Evolutionary conservation across 768 basidiomycete species (phyloP).

Genomic region (Mycena belliarum): DNA sequence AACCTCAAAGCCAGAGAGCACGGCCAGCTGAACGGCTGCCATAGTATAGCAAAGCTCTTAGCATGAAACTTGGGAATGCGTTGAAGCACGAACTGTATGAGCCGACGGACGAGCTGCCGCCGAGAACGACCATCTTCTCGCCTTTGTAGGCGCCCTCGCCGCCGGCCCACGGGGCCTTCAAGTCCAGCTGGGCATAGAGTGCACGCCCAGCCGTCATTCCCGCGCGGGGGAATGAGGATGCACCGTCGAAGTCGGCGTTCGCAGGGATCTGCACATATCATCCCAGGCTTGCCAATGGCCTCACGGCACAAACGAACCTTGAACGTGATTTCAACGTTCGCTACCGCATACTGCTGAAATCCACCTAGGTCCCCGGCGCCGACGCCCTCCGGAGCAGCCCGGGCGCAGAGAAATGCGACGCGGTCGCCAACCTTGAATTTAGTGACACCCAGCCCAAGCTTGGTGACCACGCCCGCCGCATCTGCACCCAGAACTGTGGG

Average conservation of each 20-base stretch:
- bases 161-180: neutral
- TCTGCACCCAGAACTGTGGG: conserved; percentile 38
- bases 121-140: conserved; percentile 4
- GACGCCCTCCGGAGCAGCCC: neutral
- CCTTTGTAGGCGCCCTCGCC: conserved; percentile 6
- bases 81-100: neutral
- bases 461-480: conserved; percentile 39
- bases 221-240: neutral
- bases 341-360: conserved; percentile 9
- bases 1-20: conserved; percentile 6
- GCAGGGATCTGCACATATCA: neutral
- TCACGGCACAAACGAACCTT: neutral
- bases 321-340: neutral
- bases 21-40: conserved; percentile 12
- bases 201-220: conserved; percentile 1
- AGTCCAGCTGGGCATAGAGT: conserved; percentile 4
- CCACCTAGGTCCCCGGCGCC: neutral
- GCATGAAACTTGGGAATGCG: neutral
- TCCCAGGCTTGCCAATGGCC: neutral
- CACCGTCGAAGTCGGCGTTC: neutral
- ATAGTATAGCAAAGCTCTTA: neutral
- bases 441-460: conserved; percentile 37
- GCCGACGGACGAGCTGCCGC: conserved; percentile 10
- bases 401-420: conserved; percentile 24
- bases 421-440: conserved; percentile 38